Evolutionary conservation across 2,329 filamentous ascomycete genomes (phyloP), one percentile per base, ranked within the genome.

Genomic region (Apiospora arundinis): DNA sequence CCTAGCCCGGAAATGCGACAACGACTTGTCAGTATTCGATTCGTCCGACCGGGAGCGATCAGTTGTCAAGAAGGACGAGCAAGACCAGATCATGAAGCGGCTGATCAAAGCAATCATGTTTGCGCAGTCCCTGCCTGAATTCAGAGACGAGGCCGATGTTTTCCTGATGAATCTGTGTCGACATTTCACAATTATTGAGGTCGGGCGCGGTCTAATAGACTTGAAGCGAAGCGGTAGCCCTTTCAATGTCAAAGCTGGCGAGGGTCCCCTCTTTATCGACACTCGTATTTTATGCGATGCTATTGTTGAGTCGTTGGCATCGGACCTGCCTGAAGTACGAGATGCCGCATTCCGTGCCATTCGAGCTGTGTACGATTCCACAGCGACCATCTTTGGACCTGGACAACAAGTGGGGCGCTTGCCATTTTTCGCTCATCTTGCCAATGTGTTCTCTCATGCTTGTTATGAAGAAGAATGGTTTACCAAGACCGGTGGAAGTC

Each of bases 381-480:
- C 94, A 1, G 86, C 87, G 28, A 91, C 90, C 9, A 94, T 99
- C 45, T 94, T 98, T 74, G 95, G 95, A 2, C 90, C 90, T 0
- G 85, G 91, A 49, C 88, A 87, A 28, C 89, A 92, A 69, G 91
- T 95, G 44, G 90, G 93, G 45, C 91, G 91, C 70, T 87, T 99
- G 11, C 90, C 92, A 0, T 94, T 99, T 82, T 99, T 99, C 83
- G 88, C 88, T 72, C 92, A 95, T 77, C 86, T 99, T 7, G 92
- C 92, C 49, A 92, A 91, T 72, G 92, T 91, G 0, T 97, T 98
- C 80, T 96, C 94, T 76, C 96, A 99, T 80, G 95, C 94, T 74
- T 99, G 96, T 80, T 95, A 98, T 77, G 95, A 96, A 77, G 95
- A 99, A 80, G 96, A 99, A 77, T 99, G 97, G 96, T 99, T 97